Evolutionary conservation across 1,139 yeast genomes (phyloP).

Genomic region (Zygoascus sp.): DNA sequence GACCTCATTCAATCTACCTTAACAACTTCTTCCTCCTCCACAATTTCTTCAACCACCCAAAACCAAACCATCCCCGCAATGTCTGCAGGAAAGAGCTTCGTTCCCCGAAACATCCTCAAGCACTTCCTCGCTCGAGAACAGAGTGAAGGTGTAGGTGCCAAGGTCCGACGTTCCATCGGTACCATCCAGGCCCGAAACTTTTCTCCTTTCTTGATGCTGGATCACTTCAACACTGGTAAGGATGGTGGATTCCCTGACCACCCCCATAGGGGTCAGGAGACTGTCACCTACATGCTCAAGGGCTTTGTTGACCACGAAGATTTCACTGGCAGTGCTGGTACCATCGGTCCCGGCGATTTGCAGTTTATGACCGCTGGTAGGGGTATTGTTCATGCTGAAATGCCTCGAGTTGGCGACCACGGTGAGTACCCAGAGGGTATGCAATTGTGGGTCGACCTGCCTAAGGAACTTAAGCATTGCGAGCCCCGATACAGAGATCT

Average conservation of each 20-base stretch:
- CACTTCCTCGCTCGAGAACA: slow-evolving; percentile 66
- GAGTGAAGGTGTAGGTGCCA: slow-evolving; percentile 84
- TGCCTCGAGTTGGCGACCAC: slow-evolving; percentile 65
- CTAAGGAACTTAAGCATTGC: slow-evolving; percentile 59
- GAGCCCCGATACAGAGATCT: slow-evolving; percentile 82
- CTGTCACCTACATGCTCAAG: slow-evolving; percentile 66
- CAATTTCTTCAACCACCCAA: neutral
- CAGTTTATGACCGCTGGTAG: slow-evolving; percentile 95
- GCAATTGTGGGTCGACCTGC: slow-evolving; percentile 92
- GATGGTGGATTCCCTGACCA: slow-evolving; percentile 85
- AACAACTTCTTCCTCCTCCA: neutral
- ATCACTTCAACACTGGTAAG: slow-evolving; percentile 36
- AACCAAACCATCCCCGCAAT: neutral
- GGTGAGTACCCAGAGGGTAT: slow-evolving; percentile 52
- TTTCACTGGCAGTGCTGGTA: slow-evolving; percentile 79
- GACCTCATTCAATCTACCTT: neutral
- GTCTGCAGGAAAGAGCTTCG: slow-evolving; percentile 3
- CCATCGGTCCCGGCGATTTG: slow-evolving; percentile 76
- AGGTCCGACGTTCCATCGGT: slow-evolving; percentile 79
- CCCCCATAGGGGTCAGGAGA: slow-evolving; percentile 90
- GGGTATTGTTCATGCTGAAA: slow-evolving; percentile 82
- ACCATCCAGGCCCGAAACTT: slow-evolving; percentile 61
- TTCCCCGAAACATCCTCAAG: slow-evolving; percentile 49
- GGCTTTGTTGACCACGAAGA: slow-evolving; percentile 90
- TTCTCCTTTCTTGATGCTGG: slow-evolving; percentile 80